Base-by-base conservation (phyloP, 2,329 filamentous ascomycete species). In the Fusarium denticulatum region DNA sequence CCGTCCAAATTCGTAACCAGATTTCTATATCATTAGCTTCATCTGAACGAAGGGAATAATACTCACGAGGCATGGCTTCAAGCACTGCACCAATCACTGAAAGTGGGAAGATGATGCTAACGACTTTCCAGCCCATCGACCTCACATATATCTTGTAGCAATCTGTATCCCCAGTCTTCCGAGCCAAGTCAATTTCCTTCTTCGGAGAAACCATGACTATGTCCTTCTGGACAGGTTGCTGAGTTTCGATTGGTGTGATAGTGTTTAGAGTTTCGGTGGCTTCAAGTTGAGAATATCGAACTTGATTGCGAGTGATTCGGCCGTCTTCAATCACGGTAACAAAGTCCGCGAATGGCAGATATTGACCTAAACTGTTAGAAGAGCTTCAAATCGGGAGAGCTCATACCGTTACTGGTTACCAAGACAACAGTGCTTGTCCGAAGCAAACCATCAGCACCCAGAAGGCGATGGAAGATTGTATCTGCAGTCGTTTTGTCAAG, bases 401-500 rank as follows among this genome's bases (percentile, higher is more conserved):
- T 11, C 60, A 7, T 63, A 75, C 62, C 34, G 13, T 74, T 67
- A 18, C 67, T 64, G 0, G 67, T 71, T 1, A 46, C 26, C 20
- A 74, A 13, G 12, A 75, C 18, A 10, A 89, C 65, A 2, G 85
- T 83, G 2, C 78, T 73, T 20, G 73, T 77, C 18, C 81, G 81
- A 4, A 88, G 74, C 3, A 88, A 62, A 0, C 88, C 87, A 7
- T 77, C 64, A 1, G 72, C 43, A 0, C 83, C 82, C 8, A 88
- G 75, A 0, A 88, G 76, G 7, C 81, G 79, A 15, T 82, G 74
- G 42, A 88, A 85, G 8, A 88, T 79, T 5, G 78, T 70, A 12
- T 81, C 74, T 16, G 84, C 80, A 0, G 87, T 89, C 8, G 81
- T 77, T 3, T 80, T 79, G 64, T 87, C 86, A 5, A 88, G 79